These are phyloP conservation scores for Penicillium egyptiacum DNA, from an alignment of 495 filamentous ascomycete genomes.

Conservation along the genomic window DNA sequence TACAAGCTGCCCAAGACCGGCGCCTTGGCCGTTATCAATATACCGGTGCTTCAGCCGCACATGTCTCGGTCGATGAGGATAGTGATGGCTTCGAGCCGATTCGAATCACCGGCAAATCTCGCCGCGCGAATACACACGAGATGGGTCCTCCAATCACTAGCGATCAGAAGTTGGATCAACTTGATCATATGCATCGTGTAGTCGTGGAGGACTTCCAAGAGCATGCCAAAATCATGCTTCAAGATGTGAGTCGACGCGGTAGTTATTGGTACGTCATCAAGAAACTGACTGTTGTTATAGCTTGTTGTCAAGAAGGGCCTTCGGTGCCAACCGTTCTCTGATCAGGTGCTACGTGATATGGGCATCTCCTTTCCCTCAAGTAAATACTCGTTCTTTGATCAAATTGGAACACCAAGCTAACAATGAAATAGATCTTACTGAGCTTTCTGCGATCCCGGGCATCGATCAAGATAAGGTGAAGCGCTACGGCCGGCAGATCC, in stretches of 20 bases:
- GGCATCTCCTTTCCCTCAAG: slow-evolving; percentile 71
- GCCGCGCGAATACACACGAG: slow-evolving; percentile 35
- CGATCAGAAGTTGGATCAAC: slow-evolving; percentile 60
- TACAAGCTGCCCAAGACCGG: slow-evolving; percentile 56
- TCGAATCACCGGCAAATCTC: slow-evolving; percentile 41
- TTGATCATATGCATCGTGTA: slow-evolving; percentile 60
- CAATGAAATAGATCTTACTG: slow-evolving; percentile 28
- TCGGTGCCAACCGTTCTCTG: slow-evolving; percentile 70
- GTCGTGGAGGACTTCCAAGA: slow-evolving; percentile 66
- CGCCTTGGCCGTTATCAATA: slow-evolving; percentile 36
- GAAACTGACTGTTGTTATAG: slow-evolving; percentile 28
- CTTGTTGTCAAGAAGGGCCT: slow-evolving; percentile 63
- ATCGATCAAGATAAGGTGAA: slow-evolving; percentile 70
- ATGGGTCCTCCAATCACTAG: slow-evolving; percentile 71
- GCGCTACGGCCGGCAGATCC: slow-evolving; percentile 65
- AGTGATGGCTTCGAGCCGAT: slow-evolving; percentile 66
- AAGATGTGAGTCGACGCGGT: slow-evolving; percentile 44
- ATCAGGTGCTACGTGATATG: slow-evolving; percentile 79
- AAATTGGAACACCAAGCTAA: slow-evolving; percentile 10
- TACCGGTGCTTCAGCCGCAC: slow-evolving; percentile 36
- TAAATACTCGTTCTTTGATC: slow-evolving; percentile 19
- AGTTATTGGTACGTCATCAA: not conserved
- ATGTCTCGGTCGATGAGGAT: slow-evolving; percentile 46
- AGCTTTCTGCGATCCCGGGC: slow-evolving; percentile 66
- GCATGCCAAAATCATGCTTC: slow-evolving; percentile 62